phyloP scores from a whole-genome alignment of 345 rosid species.

The Hibiscus mutabilis region DNA sequence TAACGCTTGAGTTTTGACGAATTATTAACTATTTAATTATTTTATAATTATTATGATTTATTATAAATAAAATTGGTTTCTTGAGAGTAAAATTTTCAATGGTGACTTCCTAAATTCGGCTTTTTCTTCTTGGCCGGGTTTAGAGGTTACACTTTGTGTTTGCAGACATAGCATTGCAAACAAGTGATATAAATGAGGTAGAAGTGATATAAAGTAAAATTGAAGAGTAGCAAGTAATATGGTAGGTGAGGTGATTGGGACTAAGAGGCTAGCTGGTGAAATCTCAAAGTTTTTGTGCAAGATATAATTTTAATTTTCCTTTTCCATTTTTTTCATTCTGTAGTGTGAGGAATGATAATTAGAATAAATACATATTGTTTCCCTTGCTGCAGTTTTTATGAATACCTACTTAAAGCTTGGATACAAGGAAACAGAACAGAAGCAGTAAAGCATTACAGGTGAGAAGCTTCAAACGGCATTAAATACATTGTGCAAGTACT shows the following conservation, averaged over 20 bases:
- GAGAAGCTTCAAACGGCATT: constrained; percentile 2
- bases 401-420: constrained; percentile 97
- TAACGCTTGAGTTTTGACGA: no score
- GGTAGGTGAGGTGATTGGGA: not conserved
- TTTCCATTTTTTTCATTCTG: not conserved
- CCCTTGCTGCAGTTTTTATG: constrained; percentile 68
- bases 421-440: constrained; percentile 85
- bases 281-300: not conserved
- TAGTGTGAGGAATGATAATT: not conserved
- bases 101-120: no score
- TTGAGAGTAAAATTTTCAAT: no score
- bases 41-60: no score
- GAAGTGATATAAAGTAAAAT: not conserved
- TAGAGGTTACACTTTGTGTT: no score
- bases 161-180: not conserved
- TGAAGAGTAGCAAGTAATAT: not conserved
- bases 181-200: not conserved
- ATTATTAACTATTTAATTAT: no score
- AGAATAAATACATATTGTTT: not conserved
- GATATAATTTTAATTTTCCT: not conserved
- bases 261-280: not conserved
- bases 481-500: not conserved
- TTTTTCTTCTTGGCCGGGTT: no score
- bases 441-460: constrained; percentile 73
- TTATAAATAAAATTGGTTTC: no score